A percentile compares a stretch with the other conserved stretches of the same genome.
Evolutionary conservation across 148 eudicot species (phyloP).

Genomic region (Dysphania ambrosioides): DNA sequence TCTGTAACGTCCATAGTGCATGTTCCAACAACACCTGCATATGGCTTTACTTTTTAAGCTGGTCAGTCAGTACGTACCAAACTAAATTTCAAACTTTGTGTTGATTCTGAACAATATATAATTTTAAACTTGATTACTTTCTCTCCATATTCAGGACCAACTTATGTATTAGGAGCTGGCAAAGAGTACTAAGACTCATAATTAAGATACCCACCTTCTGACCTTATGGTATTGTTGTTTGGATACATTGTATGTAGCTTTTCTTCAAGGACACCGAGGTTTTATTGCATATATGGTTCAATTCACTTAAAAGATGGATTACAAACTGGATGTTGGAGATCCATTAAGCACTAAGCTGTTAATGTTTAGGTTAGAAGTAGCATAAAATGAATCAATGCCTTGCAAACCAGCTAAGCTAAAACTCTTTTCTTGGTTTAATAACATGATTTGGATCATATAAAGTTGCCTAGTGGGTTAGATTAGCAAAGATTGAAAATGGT

Average conservation of each 20-base stretch:
- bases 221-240: neutral
- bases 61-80: neutral
- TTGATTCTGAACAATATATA: neutral
- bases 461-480: neutral
- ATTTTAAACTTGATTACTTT: neutral
- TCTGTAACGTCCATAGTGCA: neutral
- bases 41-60: neutral
- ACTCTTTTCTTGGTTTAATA: neutral
- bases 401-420: conserved; percentile 2
- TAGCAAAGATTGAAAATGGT: neutral
- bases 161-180: neutral
- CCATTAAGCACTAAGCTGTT: neutral
- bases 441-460: neutral
- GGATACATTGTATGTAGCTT: neutral
- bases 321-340: neutral
- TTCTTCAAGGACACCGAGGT: neutral
- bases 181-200: neutral
- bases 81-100: neutral
- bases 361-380: neutral
- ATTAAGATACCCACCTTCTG: conserved; percentile 5
- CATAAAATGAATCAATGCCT: neutral
- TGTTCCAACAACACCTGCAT: neutral
- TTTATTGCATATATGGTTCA: neutral
- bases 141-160: neutral
- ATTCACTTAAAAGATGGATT: neutral